Percentiles rank a stretch among this genome's conserved stretches.
Conservation (phyloP, 768 basidiomycete genomes). For the Mycena vulgaris region DNA sequence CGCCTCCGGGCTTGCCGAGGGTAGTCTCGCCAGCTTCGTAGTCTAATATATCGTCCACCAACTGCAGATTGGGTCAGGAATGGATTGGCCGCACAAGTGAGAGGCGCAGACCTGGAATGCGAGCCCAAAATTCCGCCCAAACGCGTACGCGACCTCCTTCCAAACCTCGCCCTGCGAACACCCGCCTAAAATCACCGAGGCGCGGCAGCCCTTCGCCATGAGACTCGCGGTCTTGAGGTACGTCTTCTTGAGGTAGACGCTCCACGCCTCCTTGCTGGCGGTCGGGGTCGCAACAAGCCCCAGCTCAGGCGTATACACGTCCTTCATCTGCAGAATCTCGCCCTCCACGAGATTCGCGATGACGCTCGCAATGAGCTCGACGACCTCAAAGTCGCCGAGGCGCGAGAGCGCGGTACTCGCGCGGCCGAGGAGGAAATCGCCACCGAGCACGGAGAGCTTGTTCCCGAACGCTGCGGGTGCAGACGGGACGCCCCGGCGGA, state of each 20-base stretch:
- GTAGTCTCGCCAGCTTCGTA: constrained; percentile 84
- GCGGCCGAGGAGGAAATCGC: constrained; percentile 95
- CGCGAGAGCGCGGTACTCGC: constrained; percentile 90
- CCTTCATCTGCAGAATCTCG: constrained; percentile 87
- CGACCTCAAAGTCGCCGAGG: constrained; percentile 90
- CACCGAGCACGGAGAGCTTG: constrained; percentile 94
- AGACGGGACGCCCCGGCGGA: constrained; percentile 73
- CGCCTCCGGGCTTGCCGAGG: constrained; percentile 93
- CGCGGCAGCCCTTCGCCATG: constrained; percentile 93
- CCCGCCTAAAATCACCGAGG: constrained; percentile 91
- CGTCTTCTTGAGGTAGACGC: constrained; percentile 91
- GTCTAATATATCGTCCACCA: constrained; percentile 96
- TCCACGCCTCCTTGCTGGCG: constrained; percentile 69
- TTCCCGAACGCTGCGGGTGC: constrained; percentile 85
- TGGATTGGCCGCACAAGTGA: background rate
- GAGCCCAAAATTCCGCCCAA: constrained; percentile 93
- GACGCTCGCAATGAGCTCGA: constrained; percentile 93
- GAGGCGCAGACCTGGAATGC: constrained; percentile 86
- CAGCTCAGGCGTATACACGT: constrained; percentile 59
- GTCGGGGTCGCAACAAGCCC: constrained; percentile 46
- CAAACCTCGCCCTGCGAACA: constrained; percentile 86
- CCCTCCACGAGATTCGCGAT: constrained; percentile 98
- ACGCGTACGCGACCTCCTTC: constrained; percentile 97
- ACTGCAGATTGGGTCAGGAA: constrained; percentile 58
- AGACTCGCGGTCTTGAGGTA: constrained; percentile 95